Evolutionary conservation across 2,329 filamentous ascomycete species (phyloP), one percentile per base, ranked within the genome.

Genomic region (Colletotrichum sp.): DNA sequence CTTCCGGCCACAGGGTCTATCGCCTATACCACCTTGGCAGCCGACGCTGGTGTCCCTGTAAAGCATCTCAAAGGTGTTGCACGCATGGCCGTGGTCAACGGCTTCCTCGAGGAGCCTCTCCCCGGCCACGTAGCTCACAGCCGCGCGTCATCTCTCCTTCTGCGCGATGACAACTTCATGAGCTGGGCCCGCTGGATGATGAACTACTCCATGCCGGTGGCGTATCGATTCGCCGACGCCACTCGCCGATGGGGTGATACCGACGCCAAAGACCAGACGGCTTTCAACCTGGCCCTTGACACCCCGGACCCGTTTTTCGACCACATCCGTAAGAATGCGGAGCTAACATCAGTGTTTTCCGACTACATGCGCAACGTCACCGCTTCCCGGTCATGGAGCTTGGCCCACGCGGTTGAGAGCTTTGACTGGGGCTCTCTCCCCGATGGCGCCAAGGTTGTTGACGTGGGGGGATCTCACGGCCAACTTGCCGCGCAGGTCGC

Each of bases 71-170:
- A 80, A 39, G 71, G 77, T 22, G 78, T 85, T 8, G 71, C 80
- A 5, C 83, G 86, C 3, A 86, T 86, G 81, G 84, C 84, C 2
- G 86, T 87, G 78, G 84, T 83, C 1, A 79, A 78, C 49, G 77
- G 78, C 0, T 71, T 88, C 6, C 81, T 88, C 27, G 59, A 69
- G 19, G 86, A 87, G 68, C 81, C 69, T n/a, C 8, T 71, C 9
- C 75, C 81, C 9, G 76, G 74, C 15, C n/a, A 71, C 6, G 67
- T 87, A 3, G 81, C 80, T 1, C 86, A 87, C 64, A 83, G 77
- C 8, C 71, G 79, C 0, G 73, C 81, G 1, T 88, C 86, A 5
- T 79, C 79, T 1, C 72, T 81, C 1, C 79, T 88, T 3, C 76
- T 78, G 1, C 76, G 71, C 0, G 76, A 84, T 49, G 49, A 71